Base-by-base conservation (phyloP, 768 basidiomycete species). In the Pholiota microspora region DNA sequence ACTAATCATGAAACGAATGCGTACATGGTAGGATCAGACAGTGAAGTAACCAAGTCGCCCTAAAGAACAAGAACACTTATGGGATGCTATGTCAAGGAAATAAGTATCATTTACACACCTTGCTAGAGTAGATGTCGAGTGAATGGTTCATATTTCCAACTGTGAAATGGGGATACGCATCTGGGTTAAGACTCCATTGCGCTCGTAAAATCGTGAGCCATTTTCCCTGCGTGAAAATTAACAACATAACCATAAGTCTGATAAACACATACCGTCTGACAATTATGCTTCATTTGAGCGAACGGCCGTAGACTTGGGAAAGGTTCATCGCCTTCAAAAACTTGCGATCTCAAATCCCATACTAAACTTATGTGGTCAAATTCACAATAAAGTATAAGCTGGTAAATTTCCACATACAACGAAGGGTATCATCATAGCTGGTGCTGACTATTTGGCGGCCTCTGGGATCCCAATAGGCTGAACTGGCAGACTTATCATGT, bases 391-490 rank as follows among this genome's bases (percentile, higher is more conserved):
- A 21, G 49, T 12, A 46, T 47, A 4, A 10, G 29, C 44, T n/a
- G 25, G 6, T 38, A 36, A 77, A 86, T 61, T n/a, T n/a, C n/a
- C n/a, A n/a, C n/a, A n/a, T 63, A 92, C 92, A 61, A 62, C 89
- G 76, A 31, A 94, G 59, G 2, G 78, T 80, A 70, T 94, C 85
- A 59, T 94, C 92, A 59, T 94, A 94, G 65, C 86, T 85, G 4
- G 92, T 94, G 67, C 89, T 92, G 45, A 93, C 84, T 56, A 94
- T 84, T 49, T 81, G 76, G 24, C 88, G 80, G 2, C 92, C 92
- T 53, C 85, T 75, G 2, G 90, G 82, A 67, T 93, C 90, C 92
- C 92, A 94, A 61, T 87, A 92, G 0, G 88, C 92, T 13, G 92
- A 85, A 57, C 86, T 92, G 42, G 84, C 88, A 13, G 88, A 88